Base-by-base conservation (phyloP, 169 alveolate species). In the Plasmodium sp. region DNA sequence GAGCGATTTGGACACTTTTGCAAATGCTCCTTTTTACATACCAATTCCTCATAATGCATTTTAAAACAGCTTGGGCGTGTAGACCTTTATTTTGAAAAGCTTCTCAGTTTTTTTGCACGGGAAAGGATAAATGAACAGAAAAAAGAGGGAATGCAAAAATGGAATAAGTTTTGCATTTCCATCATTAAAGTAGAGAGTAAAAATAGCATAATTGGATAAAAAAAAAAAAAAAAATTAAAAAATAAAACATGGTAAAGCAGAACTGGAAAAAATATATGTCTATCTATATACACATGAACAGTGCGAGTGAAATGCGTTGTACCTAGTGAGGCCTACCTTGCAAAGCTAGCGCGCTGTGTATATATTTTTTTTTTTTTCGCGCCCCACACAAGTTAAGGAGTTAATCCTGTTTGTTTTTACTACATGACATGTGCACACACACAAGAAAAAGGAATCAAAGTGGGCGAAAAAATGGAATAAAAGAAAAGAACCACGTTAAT, bases 1-100 rank as follows among this genome's bases (percentile, higher is more conserved):
- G 73, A 62, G 48, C n/a, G 18, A 33, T 10, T 12, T 81, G 41
- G 34, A 27, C 18, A 43, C 7, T 48, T 81, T 9, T 51, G 34
- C 41, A 58, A 58, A 6, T 41, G 56, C 34, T 16, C 45, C 74
- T 73, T 27, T 54, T 33, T 48, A 54, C 71, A 90, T 90, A 90
- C 94, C 94, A 90, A 90, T 90, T 80, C 43, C 74, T 62, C 73
- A 67, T 79, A 90, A 27, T 56, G 56, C 94, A 90, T 90, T 80
- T 79, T 90, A 90, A 62, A 33, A 86, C 48, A 56, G 72, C 27
- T 75, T 33, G 71, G 43, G 54, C 33, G 14, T 34, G 58, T 72
- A 34, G 48, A 12, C 83, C 74, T 84, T 36, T 71, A 71, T 16
- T 41, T 34, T 48, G 77, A 33, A 34, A 73, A 51, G 22, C 7